Evolutionary conservation across 345 rosid genomes (phyloP).

Genomic region (Heritiera fomes): DNA sequence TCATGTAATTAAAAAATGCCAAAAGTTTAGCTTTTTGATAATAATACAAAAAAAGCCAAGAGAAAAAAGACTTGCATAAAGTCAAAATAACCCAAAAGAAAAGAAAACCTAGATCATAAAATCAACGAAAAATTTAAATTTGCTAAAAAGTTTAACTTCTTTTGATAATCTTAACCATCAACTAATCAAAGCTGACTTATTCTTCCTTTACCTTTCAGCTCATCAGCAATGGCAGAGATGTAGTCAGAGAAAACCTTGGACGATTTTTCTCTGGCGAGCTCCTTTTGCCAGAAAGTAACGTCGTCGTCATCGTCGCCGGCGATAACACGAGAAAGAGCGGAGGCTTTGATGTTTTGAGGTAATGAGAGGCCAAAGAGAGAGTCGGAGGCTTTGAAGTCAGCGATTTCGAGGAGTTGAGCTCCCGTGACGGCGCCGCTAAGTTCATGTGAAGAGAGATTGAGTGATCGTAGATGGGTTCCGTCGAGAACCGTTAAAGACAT

Average conservation of each 20-base stretch:
- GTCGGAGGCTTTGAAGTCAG: constrained; percentile 50
- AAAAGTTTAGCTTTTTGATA: background rate
- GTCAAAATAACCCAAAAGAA: constrained; percentile 12
- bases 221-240: constrained; percentile 61
- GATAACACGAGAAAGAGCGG: constrained; percentile 51
- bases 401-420: constrained; percentile 62
- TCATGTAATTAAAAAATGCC: background rate
- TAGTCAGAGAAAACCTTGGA: constrained; percentile 43
- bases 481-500: constrained; percentile 67
- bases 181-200: constrained; percentile 2
- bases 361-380: constrained; percentile 60
- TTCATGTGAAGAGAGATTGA: constrained; percentile 43
- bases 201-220: constrained; percentile 51
- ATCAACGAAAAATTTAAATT: background rate
- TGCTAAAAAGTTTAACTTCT: background rate
- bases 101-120: constrained; percentile 12
- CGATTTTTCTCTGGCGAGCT: constrained; percentile 43
- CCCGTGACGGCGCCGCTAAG: constrained; percentile 42
- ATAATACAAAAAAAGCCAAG: background rate
- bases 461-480: constrained; percentile 60
- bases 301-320: constrained; percentile 32
- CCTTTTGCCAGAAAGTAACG: constrained; percentile 37
- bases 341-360: constrained; percentile 51
- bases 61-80: background rate
- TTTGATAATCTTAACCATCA: background rate